Percentiles rank a stretch among this genome's conserved stretches.
Conservation (phyloP, 495 filamentous ascomycete species). For the Hypoxylon fuscum region DNA sequence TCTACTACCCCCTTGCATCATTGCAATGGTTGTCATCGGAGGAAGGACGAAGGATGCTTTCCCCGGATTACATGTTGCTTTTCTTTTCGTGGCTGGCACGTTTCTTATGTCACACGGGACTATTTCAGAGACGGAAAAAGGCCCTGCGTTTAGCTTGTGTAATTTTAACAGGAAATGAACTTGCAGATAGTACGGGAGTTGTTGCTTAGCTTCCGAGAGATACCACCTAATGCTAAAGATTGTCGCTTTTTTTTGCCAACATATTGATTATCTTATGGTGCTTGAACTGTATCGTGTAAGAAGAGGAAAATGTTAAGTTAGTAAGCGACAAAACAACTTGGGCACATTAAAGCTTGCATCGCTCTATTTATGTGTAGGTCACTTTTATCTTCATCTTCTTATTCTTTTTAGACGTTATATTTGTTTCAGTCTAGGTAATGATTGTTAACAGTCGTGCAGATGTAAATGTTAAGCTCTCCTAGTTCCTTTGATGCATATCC, state of each 20-base stretch:
- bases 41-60: too few species aligned
- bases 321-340: not conserved
- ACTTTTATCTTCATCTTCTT: too few species aligned
- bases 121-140: slow-evolving; percentile 1
- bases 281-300: not conserved
- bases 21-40: not conserved
- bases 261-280: too few species aligned
- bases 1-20: not conserved
- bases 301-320: not conserved
- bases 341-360: too few species aligned
- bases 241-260: slow-evolving; percentile 3
- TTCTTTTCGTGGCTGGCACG: slow-evolving; percentile 10
- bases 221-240: slow-evolving; percentile 32
- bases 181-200: slow-evolving; percentile 10
- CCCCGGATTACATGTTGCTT: slow-evolving; percentile 1
- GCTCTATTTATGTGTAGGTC: too few species aligned
- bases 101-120: not conserved
- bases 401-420: too few species aligned
- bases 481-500: too few species aligned
- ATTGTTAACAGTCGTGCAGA: too few species aligned
- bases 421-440: too few species aligned
- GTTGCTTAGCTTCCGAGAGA: slow-evolving; percentile 27
- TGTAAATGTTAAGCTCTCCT: too few species aligned
- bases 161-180: slow-evolving; percentile 8
- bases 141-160: slow-evolving; percentile 1